Conservation (phyloP, 176 grass and related monocot genomes). For the Hyparrhenia diplandra region DNA sequence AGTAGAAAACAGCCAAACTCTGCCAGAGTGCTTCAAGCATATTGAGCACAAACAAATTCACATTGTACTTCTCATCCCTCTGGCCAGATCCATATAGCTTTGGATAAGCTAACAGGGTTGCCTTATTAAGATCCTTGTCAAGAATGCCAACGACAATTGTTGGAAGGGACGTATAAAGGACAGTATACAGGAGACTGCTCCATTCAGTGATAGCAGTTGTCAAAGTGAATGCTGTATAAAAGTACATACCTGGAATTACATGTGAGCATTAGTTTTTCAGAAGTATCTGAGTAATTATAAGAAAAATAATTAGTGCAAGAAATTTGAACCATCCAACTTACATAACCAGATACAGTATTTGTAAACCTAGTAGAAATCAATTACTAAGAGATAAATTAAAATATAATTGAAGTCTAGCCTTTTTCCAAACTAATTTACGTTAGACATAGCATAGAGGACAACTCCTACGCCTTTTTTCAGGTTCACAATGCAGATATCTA, state of each 20-base stretch:
- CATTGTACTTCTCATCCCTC: slow-evolving; percentile 65
- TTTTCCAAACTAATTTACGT: slow-evolving; percentile 5
- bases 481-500: not conserved
- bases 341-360: slow-evolving; percentile 2
- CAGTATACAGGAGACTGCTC: slow-evolving; percentile 84
- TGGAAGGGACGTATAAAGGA: slow-evolving; percentile 83
- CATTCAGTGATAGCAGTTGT: slow-evolving; percentile 77
- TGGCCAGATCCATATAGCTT: slow-evolving; percentile 81
- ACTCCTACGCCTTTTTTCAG: not conserved
- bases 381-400: not conserved
- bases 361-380: not conserved
- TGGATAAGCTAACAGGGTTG: slow-evolving; percentile 61
- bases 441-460: not conserved
- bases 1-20: slow-evolving; percentile 78
- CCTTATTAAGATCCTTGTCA: slow-evolving; percentile 76
- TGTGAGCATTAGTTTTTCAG: not conserved
- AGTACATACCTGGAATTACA: slow-evolving; percentile 72
- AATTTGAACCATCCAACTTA: slow-evolving; percentile 6
- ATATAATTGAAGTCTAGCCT: not conserved
- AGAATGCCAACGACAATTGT: slow-evolving; percentile 80
- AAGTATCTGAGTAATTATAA: not conserved
- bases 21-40: slow-evolving; percentile 82
- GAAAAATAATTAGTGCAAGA: not conserved
- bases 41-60: slow-evolving; percentile 70
- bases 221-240: slow-evolving; percentile 74